phyloP scores from a whole-genome alignment of 441 rosid species.

The Pelargonium fulgidum region DNA sequence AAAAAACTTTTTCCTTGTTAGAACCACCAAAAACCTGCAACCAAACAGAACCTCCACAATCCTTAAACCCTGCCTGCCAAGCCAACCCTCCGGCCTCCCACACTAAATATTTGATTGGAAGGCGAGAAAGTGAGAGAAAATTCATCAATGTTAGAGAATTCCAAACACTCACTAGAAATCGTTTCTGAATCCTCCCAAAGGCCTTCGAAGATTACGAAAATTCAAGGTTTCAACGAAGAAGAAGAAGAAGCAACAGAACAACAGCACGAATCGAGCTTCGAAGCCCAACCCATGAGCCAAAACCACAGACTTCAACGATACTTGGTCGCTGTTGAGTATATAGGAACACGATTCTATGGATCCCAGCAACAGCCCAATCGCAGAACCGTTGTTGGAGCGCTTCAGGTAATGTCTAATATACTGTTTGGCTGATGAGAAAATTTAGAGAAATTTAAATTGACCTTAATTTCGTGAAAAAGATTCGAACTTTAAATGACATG shows the following conservation, averaged over 20 bases:
- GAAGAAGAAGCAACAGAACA: conserved; percentile 30
- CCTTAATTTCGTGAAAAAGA: not conserved
- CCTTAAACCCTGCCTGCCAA: conserved; percentile 5
- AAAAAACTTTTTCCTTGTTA: too few relatives aligned
- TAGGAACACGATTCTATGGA: conserved; percentile 82
- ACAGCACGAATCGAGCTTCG: conserved; percentile 21
- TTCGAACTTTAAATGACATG: not conserved
- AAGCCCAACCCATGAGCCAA: conserved; percentile 33
- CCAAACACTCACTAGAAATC: conserved; percentile 29
- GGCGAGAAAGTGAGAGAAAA: conserved; percentile 23
- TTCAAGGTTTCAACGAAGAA: conserved; percentile 26
- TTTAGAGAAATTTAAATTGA: not conserved
- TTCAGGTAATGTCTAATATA: conserved; percentile 43
- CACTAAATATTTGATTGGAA: conserved; percentile 20
- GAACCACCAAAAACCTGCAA: not conserved
- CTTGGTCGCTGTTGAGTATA: conserved; percentile 75
- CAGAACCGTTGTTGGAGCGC: conserved; percentile 78
- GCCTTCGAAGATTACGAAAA: conserved; percentile 42
- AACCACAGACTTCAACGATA: conserved; percentile 69
- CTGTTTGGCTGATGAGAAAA: conserved; percentile 7
- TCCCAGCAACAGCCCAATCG: conserved; percentile 66
- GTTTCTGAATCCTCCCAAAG: conserved; percentile 27
- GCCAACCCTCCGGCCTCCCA: not conserved
- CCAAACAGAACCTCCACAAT: conserved; percentile 1
- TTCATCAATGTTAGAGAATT: conserved; percentile 38